Evolutionary conservation across 108 stramenopile genomes (phyloP), one percentile per base, ranked within the genome.

Genomic region (Skeletonema potamos): DNA sequence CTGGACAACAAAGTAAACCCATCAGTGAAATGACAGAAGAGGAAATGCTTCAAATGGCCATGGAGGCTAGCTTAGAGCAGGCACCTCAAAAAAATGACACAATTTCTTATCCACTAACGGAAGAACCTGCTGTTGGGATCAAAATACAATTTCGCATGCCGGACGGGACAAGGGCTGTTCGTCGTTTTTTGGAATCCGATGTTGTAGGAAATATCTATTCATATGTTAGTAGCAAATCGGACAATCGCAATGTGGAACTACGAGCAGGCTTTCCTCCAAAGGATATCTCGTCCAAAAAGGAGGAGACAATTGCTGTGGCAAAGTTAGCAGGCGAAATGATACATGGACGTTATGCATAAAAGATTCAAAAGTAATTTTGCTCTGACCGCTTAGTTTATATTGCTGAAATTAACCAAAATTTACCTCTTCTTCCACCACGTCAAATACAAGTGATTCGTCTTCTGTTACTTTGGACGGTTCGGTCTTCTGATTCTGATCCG

Each of bases 91-190:
- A 57, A 3, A 58, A n/a, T 18, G 32, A 51, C 6, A 20, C 26
- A 32, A 36, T 17, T 46, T 58, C 29, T 6, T 60, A 29, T 39
- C 30, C 36, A 33, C 24, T 81, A 34, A 63, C 87, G 3, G 62
- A 77, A 12, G 89, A 94, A 73, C 88, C 90, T 2, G 68, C 67
- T 12, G 85, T 69, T 39, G 82, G 73, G n/a, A 83, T 82, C 4
- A 77, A 82, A 58, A 87, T 90, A 67, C 92, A 89, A 66, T 87
- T 90, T 74, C 84, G 89, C 10, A 54, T 93, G 55, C 89, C 89
- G 2, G 73, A 82, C 72, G 87, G 87, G 32, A 74, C 39, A 9
- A 81, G 87, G 7, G 55, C 76, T 4, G 73, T 89, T 13, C 84
- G 89, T 26, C 64, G 85, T 24, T 93, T 93, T 61, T 36, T 83